A percentile compares a stretch with the other conserved stretches of the same genome.
phyloP scores from a whole-genome alignment of 352 stramenopile genomes.

The Halophytophthora polymorphica region DNA sequence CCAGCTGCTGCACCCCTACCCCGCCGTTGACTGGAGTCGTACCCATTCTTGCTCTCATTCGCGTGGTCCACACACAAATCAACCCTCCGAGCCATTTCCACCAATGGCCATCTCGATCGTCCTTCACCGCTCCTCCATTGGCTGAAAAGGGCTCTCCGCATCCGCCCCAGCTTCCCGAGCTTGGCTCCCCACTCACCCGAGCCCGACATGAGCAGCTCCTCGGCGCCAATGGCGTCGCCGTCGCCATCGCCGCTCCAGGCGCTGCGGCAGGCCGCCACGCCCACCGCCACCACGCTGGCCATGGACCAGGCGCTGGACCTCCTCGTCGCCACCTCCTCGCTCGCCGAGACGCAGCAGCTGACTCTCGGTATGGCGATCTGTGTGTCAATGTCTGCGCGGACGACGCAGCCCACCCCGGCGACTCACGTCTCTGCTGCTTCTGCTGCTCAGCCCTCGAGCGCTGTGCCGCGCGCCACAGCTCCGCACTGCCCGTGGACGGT shows the following conservation, averaged over 20 bases:
- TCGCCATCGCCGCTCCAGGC: conserved; percentile 17
- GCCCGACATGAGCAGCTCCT: too few relatives aligned
- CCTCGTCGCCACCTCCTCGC: conserved; percentile 20
- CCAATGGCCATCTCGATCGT: too few relatives aligned
- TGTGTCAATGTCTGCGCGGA: neutral
- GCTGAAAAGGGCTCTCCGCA: too few relatives aligned
- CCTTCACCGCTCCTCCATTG: too few relatives aligned
- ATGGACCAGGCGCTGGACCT: conserved; percentile 20
- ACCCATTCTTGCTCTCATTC: too few relatives aligned
- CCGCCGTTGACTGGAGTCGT: too few relatives aligned
- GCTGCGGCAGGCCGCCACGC: conserved; percentile 21
- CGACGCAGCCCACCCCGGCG: neutral
- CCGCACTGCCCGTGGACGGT: neutral
- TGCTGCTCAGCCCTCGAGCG: conserved; percentile 15
- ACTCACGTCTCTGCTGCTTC: conserved; percentile 3
- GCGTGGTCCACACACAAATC: too few relatives aligned
- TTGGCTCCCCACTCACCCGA: too few relatives aligned
- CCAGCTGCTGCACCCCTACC: too few relatives aligned
- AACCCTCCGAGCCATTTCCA: too few relatives aligned
- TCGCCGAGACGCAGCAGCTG: conserved; percentile 28
- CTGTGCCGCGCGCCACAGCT: conserved; percentile 8
- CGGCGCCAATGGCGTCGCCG: conserved; percentile 5
- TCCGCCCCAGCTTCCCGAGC: too few relatives aligned
- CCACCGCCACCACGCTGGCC: neutral
- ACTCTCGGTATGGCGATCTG: conserved; percentile 19